Conservation (phyloP, 371 early-diverging fungal species). For the Mortierella sp. region DNA sequence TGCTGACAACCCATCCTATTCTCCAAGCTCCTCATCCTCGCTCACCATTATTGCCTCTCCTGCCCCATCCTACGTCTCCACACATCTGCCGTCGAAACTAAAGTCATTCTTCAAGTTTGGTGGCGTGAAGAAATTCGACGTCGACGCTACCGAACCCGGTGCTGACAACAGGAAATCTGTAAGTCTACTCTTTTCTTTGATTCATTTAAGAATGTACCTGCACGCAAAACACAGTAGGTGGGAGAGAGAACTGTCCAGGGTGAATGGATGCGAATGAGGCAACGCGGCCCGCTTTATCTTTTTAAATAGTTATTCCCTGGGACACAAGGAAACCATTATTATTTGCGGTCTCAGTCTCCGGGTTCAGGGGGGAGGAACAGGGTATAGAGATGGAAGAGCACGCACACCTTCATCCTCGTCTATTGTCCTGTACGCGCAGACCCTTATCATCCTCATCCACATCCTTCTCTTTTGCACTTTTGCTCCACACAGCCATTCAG, state of each 20-base stretch:
- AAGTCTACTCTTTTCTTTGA: not conserved
- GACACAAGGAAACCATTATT: no score
- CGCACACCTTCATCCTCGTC: no score
- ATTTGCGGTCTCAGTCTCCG: no score
- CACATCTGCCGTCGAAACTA: conserved; percentile 35
- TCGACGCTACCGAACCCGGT: not conserved
- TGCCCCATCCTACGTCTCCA: conserved; percentile 32
- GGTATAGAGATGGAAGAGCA: no score
- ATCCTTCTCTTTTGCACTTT: no score
- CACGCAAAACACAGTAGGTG: not conserved
- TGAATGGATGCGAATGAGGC: not conserved
- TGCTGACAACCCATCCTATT: conserved; percentile 16
- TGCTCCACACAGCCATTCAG: no score
- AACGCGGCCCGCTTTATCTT: not conserved
- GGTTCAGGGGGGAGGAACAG: no score
- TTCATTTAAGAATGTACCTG: no score
- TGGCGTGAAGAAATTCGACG: conserved; percentile 7
- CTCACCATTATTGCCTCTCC: conserved; percentile 47
- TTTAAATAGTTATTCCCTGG: no score
- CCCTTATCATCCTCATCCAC: no score
- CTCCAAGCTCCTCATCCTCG: conserved; percentile 41
- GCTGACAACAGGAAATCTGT: conserved; percentile 11
- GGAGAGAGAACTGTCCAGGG: not conserved
- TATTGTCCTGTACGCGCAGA: no score
- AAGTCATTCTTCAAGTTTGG: conserved; percentile 36